phyloP scores from a whole-genome alignment of 768 basidiomycete species.

The Strobilomyces echinocephalus region DNA sequence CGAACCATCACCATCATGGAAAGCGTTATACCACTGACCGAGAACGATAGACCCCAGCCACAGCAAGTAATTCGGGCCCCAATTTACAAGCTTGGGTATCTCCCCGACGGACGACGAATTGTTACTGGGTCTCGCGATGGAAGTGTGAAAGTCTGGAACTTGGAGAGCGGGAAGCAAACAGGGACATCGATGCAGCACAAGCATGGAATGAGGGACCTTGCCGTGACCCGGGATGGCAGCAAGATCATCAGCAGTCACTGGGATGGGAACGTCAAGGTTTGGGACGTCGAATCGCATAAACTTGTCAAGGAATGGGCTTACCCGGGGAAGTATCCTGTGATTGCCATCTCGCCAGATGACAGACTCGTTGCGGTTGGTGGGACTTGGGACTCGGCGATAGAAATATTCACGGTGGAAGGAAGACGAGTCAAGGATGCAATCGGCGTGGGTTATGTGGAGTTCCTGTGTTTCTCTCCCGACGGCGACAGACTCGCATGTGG shows the following conservation, averaged over 20 bases:
- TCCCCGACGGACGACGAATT: too few relatives aligned
- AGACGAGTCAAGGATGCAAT: too few relatives aligned
- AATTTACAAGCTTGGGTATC: too few relatives aligned
- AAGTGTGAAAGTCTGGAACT: too few relatives aligned
- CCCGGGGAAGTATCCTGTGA: accelerated
- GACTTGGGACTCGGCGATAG: too few relatives aligned
- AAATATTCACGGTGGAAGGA: neutral
- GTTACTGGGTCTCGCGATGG: too few relatives aligned
- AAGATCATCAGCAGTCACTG: neutral
- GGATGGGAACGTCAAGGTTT: neutral
- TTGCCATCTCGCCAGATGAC: neutral
- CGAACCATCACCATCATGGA: too few relatives aligned
- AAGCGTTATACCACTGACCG: too few relatives aligned
- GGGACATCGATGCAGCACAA: neutral
- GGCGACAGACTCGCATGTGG: neutral
- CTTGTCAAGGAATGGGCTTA: neutral
- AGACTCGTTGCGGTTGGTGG: neutral
- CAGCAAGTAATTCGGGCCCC: too few relatives aligned
- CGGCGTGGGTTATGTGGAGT: neutral
- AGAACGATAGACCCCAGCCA: too few relatives aligned
- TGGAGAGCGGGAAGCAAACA: too few relatives aligned
- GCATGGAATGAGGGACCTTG: neutral
- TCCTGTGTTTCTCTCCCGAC: neutral
- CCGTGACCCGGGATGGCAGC: neutral
- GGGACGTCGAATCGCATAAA: neutral